These are phyloP conservation scores for Thelonectria olida DNA, from an alignment of 2,329 filamentous ascomycete species.

Conservation along the genomic window DNA sequence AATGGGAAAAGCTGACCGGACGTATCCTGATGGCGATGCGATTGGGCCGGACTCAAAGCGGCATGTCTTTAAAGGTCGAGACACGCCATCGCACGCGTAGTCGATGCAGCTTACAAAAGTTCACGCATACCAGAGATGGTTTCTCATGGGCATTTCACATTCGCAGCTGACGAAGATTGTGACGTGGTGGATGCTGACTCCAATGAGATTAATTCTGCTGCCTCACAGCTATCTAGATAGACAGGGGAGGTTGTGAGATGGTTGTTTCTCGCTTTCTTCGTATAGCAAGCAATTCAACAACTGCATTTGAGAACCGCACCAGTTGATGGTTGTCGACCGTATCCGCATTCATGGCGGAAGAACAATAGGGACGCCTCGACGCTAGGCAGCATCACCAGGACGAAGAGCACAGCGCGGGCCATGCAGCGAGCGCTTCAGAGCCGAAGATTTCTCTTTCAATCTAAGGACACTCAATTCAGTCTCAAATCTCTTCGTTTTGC, in stretches of 20 bases:
- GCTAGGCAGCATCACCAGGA: constrained; percentile 1
- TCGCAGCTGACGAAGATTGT: constrained; percentile 7
- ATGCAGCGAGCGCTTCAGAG: neutral
- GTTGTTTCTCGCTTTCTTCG: no score
- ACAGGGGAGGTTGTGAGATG: no score
- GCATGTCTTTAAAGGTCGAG: neutral
- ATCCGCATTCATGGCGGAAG: neutral
- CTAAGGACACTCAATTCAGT: neutral
- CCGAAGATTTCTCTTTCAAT: neutral
- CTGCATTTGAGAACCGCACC: no score
- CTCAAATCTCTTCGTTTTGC: no score
- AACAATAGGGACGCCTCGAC: neutral
- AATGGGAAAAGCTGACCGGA: constrained; percentile 1
- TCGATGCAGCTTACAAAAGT: neutral
- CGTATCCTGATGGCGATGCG: neutral
- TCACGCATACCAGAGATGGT: neutral
- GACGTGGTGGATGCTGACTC: neutral
- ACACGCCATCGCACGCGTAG: constrained; percentile 1
- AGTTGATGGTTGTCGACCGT: neutral
- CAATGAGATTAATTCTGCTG: neutral
- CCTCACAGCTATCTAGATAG: no score
- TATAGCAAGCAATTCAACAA: no score
- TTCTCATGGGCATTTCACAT: neutral
- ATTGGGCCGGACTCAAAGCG: neutral
- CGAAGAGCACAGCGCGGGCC: neutral